Evolutionary conservation across 78 protist species (phyloP).

Genomic region (Monocercomonoides exilis): DNA sequence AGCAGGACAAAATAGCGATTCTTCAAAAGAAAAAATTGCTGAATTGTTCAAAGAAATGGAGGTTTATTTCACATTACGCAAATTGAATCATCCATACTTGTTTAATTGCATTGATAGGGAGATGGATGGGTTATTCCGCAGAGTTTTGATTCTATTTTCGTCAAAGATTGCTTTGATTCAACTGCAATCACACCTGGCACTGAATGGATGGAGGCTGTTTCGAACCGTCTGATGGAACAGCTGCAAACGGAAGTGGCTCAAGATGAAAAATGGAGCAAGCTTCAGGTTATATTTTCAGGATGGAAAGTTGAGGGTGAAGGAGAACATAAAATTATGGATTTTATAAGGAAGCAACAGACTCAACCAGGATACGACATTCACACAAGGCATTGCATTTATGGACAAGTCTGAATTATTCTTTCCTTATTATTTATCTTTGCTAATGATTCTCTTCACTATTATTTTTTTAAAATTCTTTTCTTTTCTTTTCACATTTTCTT

Average conservation of each 20-base stretch:
- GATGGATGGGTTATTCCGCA: background rate
- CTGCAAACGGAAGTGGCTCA: background rate
- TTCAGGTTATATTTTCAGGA: slow-evolving; percentile 52
- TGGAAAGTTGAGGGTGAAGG: slow-evolving; percentile 96
- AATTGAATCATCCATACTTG: too few species aligned
- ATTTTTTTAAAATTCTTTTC: too few species aligned
- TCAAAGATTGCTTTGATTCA: slow-evolving; percentile 62
- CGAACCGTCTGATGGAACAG: slow-evolving; percentile 20
- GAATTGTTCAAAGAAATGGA: slow-evolving; percentile 8
- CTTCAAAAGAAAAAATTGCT: background rate
- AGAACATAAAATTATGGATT: slow-evolving; percentile 97
- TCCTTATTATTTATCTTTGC: background rate
- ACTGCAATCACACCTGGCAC: slow-evolving; percentile 94
- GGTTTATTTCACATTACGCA: background rate
- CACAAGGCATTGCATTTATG: background rate
- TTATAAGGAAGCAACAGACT: slow-evolving; percentile 68
- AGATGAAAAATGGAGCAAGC: slow-evolving; percentile 23
- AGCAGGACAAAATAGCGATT: slow-evolving; percentile 20
- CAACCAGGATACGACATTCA: slow-evolving; percentile 52
- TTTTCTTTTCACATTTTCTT: too few species aligned
- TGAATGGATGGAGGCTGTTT: slow-evolving; percentile 54
- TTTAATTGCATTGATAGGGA: too few species aligned
- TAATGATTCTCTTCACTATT: too few species aligned
- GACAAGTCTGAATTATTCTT: background rate
- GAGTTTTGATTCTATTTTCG: background rate